Evolutionary conservation across 805 yeast species (phyloP).

Genomic region (Lipomyces chichibuensis): DNA sequence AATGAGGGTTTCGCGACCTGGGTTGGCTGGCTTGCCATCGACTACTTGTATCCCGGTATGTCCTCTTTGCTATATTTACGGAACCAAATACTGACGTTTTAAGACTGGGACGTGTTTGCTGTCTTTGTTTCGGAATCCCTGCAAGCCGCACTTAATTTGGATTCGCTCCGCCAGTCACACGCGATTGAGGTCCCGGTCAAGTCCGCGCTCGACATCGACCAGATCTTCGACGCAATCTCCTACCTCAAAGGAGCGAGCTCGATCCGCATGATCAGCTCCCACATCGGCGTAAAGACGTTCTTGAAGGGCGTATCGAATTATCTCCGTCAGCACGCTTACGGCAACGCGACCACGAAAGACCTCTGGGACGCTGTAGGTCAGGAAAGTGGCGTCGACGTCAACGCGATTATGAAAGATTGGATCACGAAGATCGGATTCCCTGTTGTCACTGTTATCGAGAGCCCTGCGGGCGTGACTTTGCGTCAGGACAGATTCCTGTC

Average conservation of each 20-base stretch:
- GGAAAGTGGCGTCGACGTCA: conserved; percentile 73
- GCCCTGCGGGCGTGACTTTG: conserved; percentile 53
- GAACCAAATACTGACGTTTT: too few species aligned
- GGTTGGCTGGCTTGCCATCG: conserved; percentile 87
- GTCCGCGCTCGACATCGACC: conserved; percentile 77
- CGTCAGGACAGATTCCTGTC: conserved; percentile 75
- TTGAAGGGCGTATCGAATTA: conserved; percentile 79
- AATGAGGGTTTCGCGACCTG: conserved; percentile 90
- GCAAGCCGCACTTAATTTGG: conserved; percentile 70
- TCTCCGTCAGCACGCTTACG: conserved; percentile 73
- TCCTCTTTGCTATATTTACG: too few species aligned
- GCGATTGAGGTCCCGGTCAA: conserved; percentile 84
- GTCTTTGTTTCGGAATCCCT: conserved; percentile 73
- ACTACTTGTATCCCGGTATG: conserved; percentile 61
- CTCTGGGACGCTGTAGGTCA: conserved; percentile 74
- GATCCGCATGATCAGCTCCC: conserved; percentile 75
- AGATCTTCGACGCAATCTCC: conserved; percentile 82
- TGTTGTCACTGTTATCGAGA: conserved; percentile 66
- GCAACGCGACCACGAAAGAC: conserved; percentile 75
- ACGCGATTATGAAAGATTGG: conserved; percentile 76
- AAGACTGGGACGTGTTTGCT: conserved; percentile 84
- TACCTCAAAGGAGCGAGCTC: conserved; percentile 80
- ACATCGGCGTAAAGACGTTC: conserved; percentile 78
- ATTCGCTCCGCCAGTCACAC: conserved; percentile 77
- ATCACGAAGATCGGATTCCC: conserved; percentile 80